Evolutionary conservation across 352 stramenopile genomes (phyloP), one percentile per base, ranked within the genome.

Genomic region (Thalassiosira mediterranea): DNA sequence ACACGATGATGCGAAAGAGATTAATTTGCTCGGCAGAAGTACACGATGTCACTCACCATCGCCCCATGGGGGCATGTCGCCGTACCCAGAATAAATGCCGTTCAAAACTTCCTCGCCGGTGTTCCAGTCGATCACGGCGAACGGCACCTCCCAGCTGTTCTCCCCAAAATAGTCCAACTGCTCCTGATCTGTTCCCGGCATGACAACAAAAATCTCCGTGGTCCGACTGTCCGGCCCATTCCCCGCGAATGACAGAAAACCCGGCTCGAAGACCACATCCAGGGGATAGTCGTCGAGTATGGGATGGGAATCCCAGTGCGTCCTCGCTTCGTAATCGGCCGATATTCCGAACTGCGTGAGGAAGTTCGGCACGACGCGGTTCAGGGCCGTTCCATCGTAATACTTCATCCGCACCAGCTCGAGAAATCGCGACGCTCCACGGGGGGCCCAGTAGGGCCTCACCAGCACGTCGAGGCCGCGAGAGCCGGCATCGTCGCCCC

Each of bases 181-280:
- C 0, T 59, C 0, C 21, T 85, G 28, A 17, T 44, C n/a, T 2
- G 71, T 79, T 48, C 68, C 76, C 0, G 83, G 79, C 66, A 85
- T 85, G 2, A 88, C 79, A 42, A 90, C 67, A 42, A 90, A 90
- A 10, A 90, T 31, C 60, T 90, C 79, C 15, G 64, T 83, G 8
- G 72, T 74, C 19, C 79, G 49, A 19, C 49, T 74, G 32, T 90
- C 49, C 13, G 38, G 51, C 3, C 79, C 83, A 58, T 28, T 81
- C 0, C 80, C 83, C 42, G 76, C 83, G 68, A 75, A 90, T 15
- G 70, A 72, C 11, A 90, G 69, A 19, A 28, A 71, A 26, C 83
- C 83, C 19, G 72, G 65, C 58, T 73, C 3, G 28, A 88, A 90
- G 11, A 60, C 19, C 40, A 84, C 64, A 21, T 40, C 34, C 15